Evolutionary conservation across 805 yeast species (phyloP).

Genomic region (Saturnispora galanensis): DNA sequence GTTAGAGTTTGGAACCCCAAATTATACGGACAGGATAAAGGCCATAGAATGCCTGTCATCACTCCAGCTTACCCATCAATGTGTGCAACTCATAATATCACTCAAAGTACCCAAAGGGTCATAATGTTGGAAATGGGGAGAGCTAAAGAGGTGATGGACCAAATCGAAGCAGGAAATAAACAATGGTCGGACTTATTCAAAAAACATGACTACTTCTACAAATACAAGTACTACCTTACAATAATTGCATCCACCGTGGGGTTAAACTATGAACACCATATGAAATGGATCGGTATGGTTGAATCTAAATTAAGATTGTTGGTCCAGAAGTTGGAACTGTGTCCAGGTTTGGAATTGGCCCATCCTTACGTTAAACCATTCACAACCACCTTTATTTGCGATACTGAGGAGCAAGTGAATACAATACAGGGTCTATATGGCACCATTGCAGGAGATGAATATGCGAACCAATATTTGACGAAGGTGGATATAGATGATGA

Average conservation of each 20-base stretch:
- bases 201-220: conserved; percentile 73
- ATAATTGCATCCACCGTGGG: conserved; percentile 70
- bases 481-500: conserved; percentile 25
- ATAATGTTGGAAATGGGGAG: conserved; percentile 71
- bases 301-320: conserved; percentile 77
- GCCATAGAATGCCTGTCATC: conserved; percentile 93
- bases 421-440: conserved; percentile 38
- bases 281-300: conserved; percentile 87
- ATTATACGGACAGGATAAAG: conserved; percentile 78
- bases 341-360: conserved; percentile 68
- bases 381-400: conserved; percentile 37
- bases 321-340: conserved; percentile 73
- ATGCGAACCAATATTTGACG: conserved; percentile 27
- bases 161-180: conserved; percentile 52
- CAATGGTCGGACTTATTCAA: conserved; percentile 68
- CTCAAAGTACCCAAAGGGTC: conserved; percentile 76
- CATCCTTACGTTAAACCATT: conserved; percentile 85
- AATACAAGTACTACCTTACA: conserved; percentile 79
- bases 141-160: conserved; percentile 62
- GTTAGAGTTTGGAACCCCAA: conserved; percentile 97
- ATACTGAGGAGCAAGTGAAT: conserved; percentile 32
- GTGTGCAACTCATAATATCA: conserved; percentile 98
- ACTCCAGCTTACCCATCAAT: conserved; percentile 98
- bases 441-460: conserved; percentile 42
- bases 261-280: conserved; percentile 61